These are phyloP conservation scores for Chloris gayana DNA, from an alignment of 176 grass and related monocot species.

Conservation along the genomic window DNA sequence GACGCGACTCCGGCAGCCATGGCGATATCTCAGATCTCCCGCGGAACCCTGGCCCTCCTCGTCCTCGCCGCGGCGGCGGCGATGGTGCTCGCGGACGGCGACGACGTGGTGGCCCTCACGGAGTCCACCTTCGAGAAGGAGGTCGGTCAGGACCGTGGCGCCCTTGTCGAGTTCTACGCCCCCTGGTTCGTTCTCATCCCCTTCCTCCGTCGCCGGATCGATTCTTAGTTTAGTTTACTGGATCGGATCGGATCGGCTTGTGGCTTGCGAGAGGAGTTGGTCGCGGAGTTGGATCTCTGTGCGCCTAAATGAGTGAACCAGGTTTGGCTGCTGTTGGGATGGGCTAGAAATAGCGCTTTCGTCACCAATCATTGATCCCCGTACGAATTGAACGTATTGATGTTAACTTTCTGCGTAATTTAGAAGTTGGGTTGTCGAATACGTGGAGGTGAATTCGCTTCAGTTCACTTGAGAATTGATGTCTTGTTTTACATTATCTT, in stretches of 20 bases:
- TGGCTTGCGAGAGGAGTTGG: background rate
- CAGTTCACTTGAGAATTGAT: background rate
- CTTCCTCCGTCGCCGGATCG: background rate
- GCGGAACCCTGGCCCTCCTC: slow-evolving; percentile 36
- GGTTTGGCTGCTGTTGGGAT: background rate
- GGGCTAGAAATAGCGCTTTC: background rate
- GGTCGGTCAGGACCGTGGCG: slow-evolving; percentile 76
- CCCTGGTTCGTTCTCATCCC: slow-evolving; percentile 52
- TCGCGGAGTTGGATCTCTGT: background rate
- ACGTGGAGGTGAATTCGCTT: background rate
- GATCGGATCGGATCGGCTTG: slow-evolving; percentile 27
- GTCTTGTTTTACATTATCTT: background rate
- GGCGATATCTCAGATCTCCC: slow-evolving; percentile 51
- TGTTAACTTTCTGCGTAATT: background rate
- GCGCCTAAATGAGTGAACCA: background rate
- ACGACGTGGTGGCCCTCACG: slow-evolving; percentile 62
- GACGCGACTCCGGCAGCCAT: slow-evolving; percentile 10
- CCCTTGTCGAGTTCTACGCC: slow-evolving; percentile 76
- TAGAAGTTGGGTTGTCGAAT: background rate
- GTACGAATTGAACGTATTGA: background rate
- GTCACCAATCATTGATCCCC: background rate
- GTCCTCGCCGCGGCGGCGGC: background rate
- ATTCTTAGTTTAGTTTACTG: background rate
- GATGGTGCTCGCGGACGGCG: slow-evolving; percentile 46
- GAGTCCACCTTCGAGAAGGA: slow-evolving; percentile 75